phyloP scores from a whole-genome alignment of 768 basidiomycete species.

The Hirschioporus abietinus region DNA sequence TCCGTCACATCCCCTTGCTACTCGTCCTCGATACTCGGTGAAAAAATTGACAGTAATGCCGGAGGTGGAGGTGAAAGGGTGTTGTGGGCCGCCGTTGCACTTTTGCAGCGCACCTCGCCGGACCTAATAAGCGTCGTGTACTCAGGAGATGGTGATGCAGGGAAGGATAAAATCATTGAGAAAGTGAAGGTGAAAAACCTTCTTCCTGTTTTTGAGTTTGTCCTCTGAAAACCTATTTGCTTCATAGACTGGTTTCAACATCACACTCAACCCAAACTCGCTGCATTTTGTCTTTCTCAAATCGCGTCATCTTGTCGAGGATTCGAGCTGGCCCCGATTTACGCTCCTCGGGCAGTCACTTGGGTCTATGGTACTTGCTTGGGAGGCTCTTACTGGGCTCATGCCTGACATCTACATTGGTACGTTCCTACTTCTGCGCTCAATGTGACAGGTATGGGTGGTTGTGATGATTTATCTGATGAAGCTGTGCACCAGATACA shows the following conservation, averaged over 20 bases:
- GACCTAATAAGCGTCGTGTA: constrained; percentile 76
- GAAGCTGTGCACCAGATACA: constrained; percentile 53
- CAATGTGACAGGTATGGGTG: not conserved
- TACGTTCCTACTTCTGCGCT: constrained; percentile 30
- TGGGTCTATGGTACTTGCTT: constrained; percentile 78
- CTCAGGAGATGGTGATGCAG: constrained; percentile 78
- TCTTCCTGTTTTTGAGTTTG: constrained; percentile 3
- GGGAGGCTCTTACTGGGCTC: constrained; percentile 73
- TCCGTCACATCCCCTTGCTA: constrained; percentile 15
- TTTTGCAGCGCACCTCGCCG: constrained; percentile 62
- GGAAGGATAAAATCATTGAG: constrained; percentile 72
- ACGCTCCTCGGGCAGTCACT: constrained; percentile 90
- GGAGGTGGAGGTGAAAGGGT: constrained; percentile 97
- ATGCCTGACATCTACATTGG: constrained; percentile 92
- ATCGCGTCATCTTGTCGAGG: constrained; percentile 70
- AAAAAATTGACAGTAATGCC: constrained; percentile 64
- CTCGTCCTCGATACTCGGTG: constrained; percentile 6
- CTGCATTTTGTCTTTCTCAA: constrained; percentile 81
- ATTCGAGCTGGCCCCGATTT: constrained; percentile 80
- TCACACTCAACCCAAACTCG: constrained; percentile 54
- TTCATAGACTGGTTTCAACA: constrained; percentile 56
- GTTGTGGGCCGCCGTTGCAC: constrained; percentile 83
- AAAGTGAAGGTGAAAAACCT: constrained; percentile 67
- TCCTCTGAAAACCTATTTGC: not conserved
- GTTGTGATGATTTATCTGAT: constrained; percentile 8